phyloP scores from a whole-genome alignment of 805 yeast genomes.

The Blastobotrys chiropterorum region DNA sequence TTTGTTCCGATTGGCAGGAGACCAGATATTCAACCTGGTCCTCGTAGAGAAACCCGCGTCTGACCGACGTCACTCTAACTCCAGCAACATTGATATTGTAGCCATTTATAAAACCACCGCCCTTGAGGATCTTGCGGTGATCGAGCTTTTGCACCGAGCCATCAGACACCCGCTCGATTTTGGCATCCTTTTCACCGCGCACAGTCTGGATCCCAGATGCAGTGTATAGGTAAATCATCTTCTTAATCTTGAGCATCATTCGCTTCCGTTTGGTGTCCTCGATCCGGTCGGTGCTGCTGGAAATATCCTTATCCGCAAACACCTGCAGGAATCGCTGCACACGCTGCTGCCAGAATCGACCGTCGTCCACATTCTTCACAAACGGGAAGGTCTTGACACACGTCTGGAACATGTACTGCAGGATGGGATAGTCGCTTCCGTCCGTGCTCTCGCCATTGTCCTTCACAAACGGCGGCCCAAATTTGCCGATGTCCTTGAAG shows the following conservation, averaged over 20 bases:
- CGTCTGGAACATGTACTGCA: conserved; percentile 57
- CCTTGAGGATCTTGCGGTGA: conserved; percentile 11
- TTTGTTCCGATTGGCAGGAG: conserved; percentile 21
- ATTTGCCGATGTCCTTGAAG: conserved; percentile 53
- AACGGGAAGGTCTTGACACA: conserved; percentile 73
- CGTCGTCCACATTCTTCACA: conserved; percentile 43
- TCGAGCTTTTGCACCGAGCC: conserved; percentile 18
- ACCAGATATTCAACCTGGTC: conserved; percentile 28
- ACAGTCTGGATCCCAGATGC: conserved; percentile 67
- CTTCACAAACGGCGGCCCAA: conserved; percentile 72
- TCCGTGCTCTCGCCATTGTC: conserved; percentile 13
- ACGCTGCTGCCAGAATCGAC: conserved; percentile 70
- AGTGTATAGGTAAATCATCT: conserved; percentile 59
- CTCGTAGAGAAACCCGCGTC: conserved; percentile 27
- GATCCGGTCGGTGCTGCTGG: conserved; percentile 68
- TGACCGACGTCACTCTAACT: conserved; percentile 37
- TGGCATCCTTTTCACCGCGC: conserved; percentile 26
- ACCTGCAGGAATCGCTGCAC: conserved; percentile 79
- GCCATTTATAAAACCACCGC: conserved; percentile 41
- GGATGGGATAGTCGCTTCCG: conserved; percentile 51
- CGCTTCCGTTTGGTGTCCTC: conserved; percentile 62
- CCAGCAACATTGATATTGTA: conserved; percentile 62
- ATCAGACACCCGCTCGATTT: conserved; percentile 18
- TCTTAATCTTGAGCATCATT: conserved; percentile 52
- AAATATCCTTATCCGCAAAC: conserved; percentile 64